A percentile compares a stretch with the other conserved stretches of the same genome.
Evolutionary conservation across 2,329 filamentous ascomycete genomes (phyloP).

Genomic region (Pestalotiopsis sp.): DNA sequence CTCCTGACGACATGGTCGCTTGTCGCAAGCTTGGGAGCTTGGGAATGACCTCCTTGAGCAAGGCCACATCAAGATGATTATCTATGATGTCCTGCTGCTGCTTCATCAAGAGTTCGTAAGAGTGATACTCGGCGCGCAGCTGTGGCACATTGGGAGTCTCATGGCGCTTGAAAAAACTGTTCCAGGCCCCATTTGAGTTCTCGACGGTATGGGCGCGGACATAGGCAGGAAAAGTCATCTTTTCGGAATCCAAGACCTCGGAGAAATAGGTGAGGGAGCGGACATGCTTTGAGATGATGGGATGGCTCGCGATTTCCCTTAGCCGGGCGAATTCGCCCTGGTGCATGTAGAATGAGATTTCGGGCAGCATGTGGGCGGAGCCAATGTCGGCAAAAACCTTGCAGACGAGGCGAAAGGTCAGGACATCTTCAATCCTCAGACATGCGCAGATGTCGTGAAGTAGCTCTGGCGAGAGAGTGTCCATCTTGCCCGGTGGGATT

Average conservation of each 20-base stretch:
- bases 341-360: conserved; percentile 28
- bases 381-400: conserved; percentile 24
- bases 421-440: conserved; percentile 22
- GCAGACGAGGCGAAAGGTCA: conserved; percentile 24
- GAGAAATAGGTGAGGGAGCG: conserved; percentile 24
- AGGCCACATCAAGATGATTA: conserved; percentile 16
- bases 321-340: conserved; percentile 23
- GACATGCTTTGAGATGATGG: conserved; percentile 25
- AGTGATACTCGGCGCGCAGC: conserved; percentile 15
- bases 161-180: conserved; percentile 13
- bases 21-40: conserved; percentile 21
- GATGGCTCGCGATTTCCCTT: conserved; percentile 6
- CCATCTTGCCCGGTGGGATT: neutral
- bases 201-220: neutral
- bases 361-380: conserved; percentile 41
- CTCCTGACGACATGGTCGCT: conserved; percentile 20
- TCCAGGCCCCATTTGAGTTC: neutral
- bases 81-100: conserved; percentile 19
- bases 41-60: conserved; percentile 15
- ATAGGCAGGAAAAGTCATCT: neutral
- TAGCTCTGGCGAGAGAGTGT: conserved; percentile 22
- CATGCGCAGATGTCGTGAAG: conserved; percentile 24
- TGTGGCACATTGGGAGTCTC: neutral
- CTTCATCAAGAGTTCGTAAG: conserved; percentile 18
- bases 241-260: conserved; percentile 15